These are phyloP conservation scores for Backusella macrospora DNA, from an alignment of 192 early-diverging fungal genomes.

Conservation along the genomic window DNA sequence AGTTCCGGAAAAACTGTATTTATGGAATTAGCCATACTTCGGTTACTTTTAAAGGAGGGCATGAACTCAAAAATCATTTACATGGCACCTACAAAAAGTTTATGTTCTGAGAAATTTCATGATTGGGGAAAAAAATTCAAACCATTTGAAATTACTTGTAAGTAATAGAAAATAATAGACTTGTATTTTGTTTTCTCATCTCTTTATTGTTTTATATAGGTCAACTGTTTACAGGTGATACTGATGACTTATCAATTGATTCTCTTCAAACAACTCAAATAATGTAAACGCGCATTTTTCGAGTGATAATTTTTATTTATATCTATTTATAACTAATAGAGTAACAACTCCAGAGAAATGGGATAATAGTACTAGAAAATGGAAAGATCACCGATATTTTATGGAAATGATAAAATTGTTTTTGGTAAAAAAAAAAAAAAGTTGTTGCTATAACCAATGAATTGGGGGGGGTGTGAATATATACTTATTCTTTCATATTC, in stretches of 20 bases:
- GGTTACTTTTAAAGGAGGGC: conserved; percentile 9
- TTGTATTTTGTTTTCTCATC: background rate
- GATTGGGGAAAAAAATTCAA: conserved; percentile 68
- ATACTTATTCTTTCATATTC: background rate
- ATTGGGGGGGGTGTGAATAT: background rate
- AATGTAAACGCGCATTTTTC: conserved; percentile 24
- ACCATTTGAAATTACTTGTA: conserved; percentile 49
- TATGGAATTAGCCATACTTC: conserved; percentile 59
- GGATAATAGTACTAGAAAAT: conserved; percentile 71
- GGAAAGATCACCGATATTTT: conserved; percentile 43
- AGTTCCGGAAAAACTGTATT: conserved; percentile 72
- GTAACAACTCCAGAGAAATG: conserved; percentile 84
- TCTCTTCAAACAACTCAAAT: conserved; percentile 49
- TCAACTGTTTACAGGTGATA: conserved; percentile 71
- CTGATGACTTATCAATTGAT: conserved; percentile 42
- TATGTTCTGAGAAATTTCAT: conserved; percentile 60
- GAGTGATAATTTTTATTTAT: background rate
- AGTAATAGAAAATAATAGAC: too few relatives aligned
- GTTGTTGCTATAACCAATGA: too few relatives aligned
- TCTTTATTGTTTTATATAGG: conserved; percentile 37
- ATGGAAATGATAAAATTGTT: conserved; percentile 41
- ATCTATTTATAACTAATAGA: conserved; percentile 14
- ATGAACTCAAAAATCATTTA: conserved; percentile 60
- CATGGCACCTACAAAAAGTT: conserved; percentile 71
- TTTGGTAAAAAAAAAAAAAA: conserved; percentile 32